A percentile compares a stretch with the other conserved stretches of the same genome.
Conservation (phyloP, 257 asterid genomes). For the Solanum corneliomulleri region DNA sequence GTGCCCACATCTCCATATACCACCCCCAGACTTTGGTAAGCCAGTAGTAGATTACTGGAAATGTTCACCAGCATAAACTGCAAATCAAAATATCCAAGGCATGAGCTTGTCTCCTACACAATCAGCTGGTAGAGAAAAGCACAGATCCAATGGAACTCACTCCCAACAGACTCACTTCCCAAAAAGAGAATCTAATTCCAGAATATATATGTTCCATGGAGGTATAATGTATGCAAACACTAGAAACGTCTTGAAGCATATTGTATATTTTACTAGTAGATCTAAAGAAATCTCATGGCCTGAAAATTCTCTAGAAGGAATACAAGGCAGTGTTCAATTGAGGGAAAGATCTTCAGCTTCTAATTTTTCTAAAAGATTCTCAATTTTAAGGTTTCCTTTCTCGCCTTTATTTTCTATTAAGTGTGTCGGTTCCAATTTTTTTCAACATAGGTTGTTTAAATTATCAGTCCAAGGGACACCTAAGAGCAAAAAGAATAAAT, state of each 20-base stretch:
- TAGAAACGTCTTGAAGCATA: neutral
- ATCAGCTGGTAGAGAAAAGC: neutral
- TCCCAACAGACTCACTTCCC: neutral
- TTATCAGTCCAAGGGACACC: neutral
- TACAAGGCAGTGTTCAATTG: neutral
- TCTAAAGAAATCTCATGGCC: neutral
- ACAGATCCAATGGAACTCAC: neutral
- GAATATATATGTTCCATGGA: neutral
- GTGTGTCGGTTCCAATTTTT: neutral
- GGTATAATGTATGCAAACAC: neutral
- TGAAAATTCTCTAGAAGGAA: neutral
- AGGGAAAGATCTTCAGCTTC: neutral
- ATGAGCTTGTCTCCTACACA: neutral
- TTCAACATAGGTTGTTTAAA: neutral
- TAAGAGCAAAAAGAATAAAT: neutral
- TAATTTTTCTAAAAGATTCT: neutral
- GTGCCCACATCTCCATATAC: conserved; percentile 96
- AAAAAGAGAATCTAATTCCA: neutral
- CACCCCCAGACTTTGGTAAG: conserved; percentile 96
- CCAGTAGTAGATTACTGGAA: conserved; percentile 48
- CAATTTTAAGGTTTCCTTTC: neutral
- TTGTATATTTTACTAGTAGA: neutral
- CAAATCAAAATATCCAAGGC: conserved; percentile 8
- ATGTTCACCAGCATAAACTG: conserved; percentile 45
- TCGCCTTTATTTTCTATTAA: neutral